phyloP scores from a whole-genome alignment of 306 rosid species.

The Vigna unguiculata region DNA sequence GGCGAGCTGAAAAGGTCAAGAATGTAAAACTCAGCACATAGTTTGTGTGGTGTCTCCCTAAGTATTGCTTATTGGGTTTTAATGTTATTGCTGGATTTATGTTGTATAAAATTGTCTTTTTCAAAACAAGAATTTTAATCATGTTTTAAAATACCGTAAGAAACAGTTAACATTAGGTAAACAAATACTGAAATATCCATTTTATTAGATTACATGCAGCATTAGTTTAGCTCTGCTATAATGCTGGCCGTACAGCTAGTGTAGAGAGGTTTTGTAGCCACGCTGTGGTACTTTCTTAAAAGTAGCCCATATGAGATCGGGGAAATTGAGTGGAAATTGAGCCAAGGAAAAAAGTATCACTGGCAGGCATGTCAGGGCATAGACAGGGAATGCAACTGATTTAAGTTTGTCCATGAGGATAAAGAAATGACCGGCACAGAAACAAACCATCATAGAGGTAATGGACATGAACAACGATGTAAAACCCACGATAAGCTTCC shows the following conservation, averaged over 20 bases:
- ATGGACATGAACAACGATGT: conserved; percentile 55
- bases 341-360: conserved; percentile 52
- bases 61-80: conserved; percentile 19
- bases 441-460: conserved; percentile 47
- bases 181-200: neutral
- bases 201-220: conserved; percentile 3
- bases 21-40: conserved; percentile 39
- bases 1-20: conserved; percentile 60
- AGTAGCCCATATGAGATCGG: conserved; percentile 56
- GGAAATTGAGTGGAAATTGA: conserved; percentile 54
- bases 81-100: neutral
- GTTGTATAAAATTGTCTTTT: conserved; percentile 24
- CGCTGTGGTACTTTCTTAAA: conserved; percentile 50
- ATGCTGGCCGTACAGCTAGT: neutral
- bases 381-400: conserved; percentile 49
- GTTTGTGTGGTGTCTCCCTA: conserved; percentile 24
- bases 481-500: conserved; percentile 53
- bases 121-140: neutral
- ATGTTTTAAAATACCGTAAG: conserved; percentile 20
- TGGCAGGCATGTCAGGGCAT: conserved; percentile 56
- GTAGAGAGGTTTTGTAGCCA: conserved; percentile 41
- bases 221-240: neutral
- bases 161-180: conserved; percentile 1
- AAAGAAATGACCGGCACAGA: conserved; percentile 55
- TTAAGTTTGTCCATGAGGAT: conserved; percentile 42